Evolutionary conservation across 257 asterid genomes (phyloP).

Genomic region (Petrea volubilis): DNA sequence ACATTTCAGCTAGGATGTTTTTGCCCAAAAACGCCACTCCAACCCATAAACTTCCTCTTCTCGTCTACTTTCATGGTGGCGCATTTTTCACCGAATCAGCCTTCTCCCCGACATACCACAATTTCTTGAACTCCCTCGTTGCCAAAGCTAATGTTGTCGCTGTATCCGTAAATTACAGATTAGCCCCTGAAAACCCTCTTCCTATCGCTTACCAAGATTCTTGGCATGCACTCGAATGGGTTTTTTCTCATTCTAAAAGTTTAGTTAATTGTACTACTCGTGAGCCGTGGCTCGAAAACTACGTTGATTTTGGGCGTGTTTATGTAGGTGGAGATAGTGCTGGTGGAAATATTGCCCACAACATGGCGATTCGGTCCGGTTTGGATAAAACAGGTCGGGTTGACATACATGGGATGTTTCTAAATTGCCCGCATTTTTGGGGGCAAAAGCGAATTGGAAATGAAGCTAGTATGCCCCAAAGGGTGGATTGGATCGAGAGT

Average conservation of each 20-base stretch:
- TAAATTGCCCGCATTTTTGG: constrained; percentile 61
- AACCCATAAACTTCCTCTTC: constrained; percentile 42
- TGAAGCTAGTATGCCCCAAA: background rate
- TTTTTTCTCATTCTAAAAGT: constrained; percentile 42
- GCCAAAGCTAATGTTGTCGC: constrained; percentile 41
- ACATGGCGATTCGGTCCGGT: constrained; percentile 48
- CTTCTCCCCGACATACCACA: constrained; percentile 37
- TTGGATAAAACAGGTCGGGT: constrained; percentile 23
- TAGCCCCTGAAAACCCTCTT: constrained; percentile 66
- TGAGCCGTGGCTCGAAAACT: constrained; percentile 45
- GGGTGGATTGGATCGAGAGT: constrained; percentile 1
- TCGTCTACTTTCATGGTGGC: constrained; percentile 74
- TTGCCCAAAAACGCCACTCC: constrained; percentile 30
- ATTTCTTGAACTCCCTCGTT: constrained; percentile 35
- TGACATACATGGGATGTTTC: constrained; percentile 39
- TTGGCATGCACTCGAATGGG: constrained; percentile 58
- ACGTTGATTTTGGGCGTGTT: constrained; percentile 43
- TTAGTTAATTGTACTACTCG: constrained; percentile 25
- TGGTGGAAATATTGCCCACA: constrained; percentile 63
- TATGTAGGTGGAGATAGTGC: constrained; percentile 69
- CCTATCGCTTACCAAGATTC: constrained; percentile 63
- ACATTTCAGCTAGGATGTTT: constrained; percentile 44
- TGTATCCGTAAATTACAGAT: constrained; percentile 58
- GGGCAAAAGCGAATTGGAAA: constrained; percentile 41
- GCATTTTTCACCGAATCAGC: constrained; percentile 48